phyloP scores from a whole-genome alignment of 2,329 filamentous ascomycete species.

The Cladosporium sp. region DNA sequence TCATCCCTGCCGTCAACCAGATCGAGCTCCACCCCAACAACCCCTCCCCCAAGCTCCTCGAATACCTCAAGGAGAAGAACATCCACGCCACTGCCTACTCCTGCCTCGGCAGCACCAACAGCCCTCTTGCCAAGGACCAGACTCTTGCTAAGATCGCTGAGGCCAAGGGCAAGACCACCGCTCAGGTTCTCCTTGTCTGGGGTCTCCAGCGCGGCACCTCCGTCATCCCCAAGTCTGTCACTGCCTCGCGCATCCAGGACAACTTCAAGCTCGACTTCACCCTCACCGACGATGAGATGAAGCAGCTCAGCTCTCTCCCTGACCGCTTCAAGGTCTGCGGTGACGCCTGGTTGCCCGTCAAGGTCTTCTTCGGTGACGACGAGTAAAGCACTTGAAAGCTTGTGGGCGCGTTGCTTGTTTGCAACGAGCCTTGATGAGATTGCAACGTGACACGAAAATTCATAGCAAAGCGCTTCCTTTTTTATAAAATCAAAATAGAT shows the following conservation, averaged over 20 bases:
- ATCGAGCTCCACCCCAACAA: slow-evolving; percentile 71
- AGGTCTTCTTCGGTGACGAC: slow-evolving; percentile 82
- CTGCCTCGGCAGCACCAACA: slow-evolving; percentile 48
- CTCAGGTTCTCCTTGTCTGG: slow-evolving; percentile 53
- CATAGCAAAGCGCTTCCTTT: slow-evolving; percentile 11
- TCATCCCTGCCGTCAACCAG: slow-evolving; percentile 58
- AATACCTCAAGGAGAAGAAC: slow-evolving; percentile 51
- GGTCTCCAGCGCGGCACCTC: slow-evolving; percentile 48
- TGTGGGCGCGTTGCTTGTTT: neutral
- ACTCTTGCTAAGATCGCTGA: slow-evolving; percentile 44
- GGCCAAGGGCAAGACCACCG: slow-evolving; percentile 45
- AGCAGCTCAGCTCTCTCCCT: slow-evolving; percentile 64
- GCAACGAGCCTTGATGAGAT: slow-evolving; percentile 2
- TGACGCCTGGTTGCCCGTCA: slow-evolving; percentile 71
- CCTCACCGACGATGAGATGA: slow-evolving; percentile 69
- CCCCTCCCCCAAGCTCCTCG: slow-evolving; percentile 55
- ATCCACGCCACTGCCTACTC: slow-evolving; percentile 57
- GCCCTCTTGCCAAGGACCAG: slow-evolving; percentile 43
- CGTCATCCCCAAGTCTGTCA: slow-evolving; percentile 54
- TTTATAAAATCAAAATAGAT: slow-evolving; percentile 8
- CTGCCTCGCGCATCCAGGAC: slow-evolving; percentile 66
- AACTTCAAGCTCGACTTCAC: slow-evolving; percentile 76
- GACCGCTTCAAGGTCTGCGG: slow-evolving; percentile 82
- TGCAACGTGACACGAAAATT: slow-evolving; percentile 13
- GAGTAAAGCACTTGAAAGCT: slow-evolving; percentile 53